Evolutionary conservation across 306 rosid genomes (phyloP).

Genomic region (Hippophae tibetana): DNA sequence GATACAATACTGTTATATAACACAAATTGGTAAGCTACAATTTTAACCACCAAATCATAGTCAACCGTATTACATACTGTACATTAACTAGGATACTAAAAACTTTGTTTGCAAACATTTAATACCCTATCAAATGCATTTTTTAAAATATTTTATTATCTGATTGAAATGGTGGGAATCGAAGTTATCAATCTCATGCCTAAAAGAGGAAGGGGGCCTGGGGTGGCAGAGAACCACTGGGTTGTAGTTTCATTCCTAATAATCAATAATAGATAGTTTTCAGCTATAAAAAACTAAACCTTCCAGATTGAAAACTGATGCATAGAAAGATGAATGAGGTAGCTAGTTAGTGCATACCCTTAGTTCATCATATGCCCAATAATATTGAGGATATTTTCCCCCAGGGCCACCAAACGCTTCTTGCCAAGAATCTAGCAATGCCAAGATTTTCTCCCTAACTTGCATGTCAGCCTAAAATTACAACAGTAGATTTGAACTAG

Average conservation of each 20-base stretch:
- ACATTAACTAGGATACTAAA: background rate
- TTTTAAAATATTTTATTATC: background rate
- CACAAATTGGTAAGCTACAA: too few relatives aligned
- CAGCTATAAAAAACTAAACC: background rate
- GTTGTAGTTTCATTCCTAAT: too few relatives aligned
- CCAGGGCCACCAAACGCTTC: conserved; percentile 89
- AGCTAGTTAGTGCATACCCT: conserved; percentile 34
- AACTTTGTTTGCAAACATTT: background rate
- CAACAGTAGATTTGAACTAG: conserved; percentile 15
- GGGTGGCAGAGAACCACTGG: too few relatives aligned
- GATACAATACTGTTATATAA: too few relatives aligned
- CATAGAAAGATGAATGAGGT: conserved; percentile 8
- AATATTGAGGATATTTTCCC: conserved; percentile 89
- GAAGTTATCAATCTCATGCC: too few relatives aligned
- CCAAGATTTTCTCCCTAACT: conserved; percentile 82
- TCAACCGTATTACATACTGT: background rate
- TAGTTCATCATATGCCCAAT: conserved; percentile 78
- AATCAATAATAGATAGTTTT: background rate
- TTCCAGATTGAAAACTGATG: conserved; percentile 9
- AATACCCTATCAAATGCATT: background rate
- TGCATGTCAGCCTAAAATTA: conserved; percentile 79
- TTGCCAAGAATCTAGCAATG: conserved; percentile 82
- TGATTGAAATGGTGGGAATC: too few relatives aligned
- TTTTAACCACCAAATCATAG: background rate
- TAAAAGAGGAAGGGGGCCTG: too few relatives aligned